A percentile compares a stretch with the other conserved stretches of the same genome.
Conservation (phyloP, 768 basidiomycete species). For the Rhizopogon vinicolor region DNA sequence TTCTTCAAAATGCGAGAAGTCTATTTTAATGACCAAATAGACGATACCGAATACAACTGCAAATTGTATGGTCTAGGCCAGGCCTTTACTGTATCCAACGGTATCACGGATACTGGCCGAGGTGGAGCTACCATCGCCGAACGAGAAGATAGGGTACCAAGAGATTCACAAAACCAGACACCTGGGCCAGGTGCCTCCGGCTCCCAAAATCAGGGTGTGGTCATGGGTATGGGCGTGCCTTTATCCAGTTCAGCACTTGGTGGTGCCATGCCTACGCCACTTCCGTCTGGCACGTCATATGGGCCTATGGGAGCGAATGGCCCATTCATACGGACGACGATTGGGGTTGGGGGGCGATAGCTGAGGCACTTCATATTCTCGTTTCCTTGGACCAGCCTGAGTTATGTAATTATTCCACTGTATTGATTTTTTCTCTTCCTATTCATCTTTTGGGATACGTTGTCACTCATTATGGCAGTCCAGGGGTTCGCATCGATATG, state of each 20-base stretch:
- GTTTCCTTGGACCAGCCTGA: conserved; percentile 11
- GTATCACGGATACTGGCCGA: conserved; percentile 57
- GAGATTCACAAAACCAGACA: conserved; percentile 53
- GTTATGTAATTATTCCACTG: conserved; percentile 30
- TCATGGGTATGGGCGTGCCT: conserved; percentile 43
- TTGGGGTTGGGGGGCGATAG: conserved; percentile 50
- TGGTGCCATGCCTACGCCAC: conserved; percentile 37
- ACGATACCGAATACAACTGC: conserved; percentile 77
- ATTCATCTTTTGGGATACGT: background rate
- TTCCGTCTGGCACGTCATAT: conserved; percentile 48
- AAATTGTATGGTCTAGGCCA: conserved; percentile 82
- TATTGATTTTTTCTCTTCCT: conserved; percentile 12
- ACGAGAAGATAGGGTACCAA: conserved; percentile 61
- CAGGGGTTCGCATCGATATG: background rate
- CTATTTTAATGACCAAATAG: conserved; percentile 88
- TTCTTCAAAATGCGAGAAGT: conserved; percentile 95
- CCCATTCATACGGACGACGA: conserved; percentile 60
- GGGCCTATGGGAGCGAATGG: conserved; percentile 55
- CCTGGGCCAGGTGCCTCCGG: conserved; percentile 38
- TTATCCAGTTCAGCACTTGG: conserved; percentile 37
- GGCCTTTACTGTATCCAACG: conserved; percentile 67
- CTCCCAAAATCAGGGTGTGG: conserved; percentile 34
- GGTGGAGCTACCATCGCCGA: conserved; percentile 81
- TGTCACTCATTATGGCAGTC: background rate
- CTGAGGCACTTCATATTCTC: conserved; percentile 20